Evolutionary conservation across 257 asterid species (phyloP), one percentile per base, ranked within the genome.

Genomic region (Haberlea rhodopensis): DNA sequence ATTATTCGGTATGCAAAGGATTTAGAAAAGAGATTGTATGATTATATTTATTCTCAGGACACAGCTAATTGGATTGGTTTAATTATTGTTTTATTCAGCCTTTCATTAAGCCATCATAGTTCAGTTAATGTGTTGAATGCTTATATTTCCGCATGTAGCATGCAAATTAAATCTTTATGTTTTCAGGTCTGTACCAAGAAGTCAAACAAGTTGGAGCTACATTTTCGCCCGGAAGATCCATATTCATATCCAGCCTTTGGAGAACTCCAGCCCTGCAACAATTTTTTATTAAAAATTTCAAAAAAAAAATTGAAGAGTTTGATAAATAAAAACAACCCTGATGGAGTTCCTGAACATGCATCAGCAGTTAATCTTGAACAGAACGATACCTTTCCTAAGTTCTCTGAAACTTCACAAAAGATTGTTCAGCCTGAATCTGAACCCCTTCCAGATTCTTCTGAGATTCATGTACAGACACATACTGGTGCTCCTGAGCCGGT

Each of bases 221-320:
- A 71, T 72, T 92, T 92, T 72, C 96, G 99, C 29, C 95, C 99
- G 45, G 99, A 90, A 81, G 99, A 92, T 81, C 97, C 97, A 16
- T 89, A 84, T 75, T 87, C 95, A 55, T 96, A 92, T 77, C 97
- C 97, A 21, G 85, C 84, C 29, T 81, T 84, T 32, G 99, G 96
- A 63, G 85, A 83, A 66, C 95, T 76, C 58, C 78, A 63, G 59
- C 71, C 80, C 21, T 81, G 95, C 79, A 83, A 72, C 69, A 80
- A 76, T 58, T 87, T 80, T 74, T 71, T 92, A 59, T 69, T 89
- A 76, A 89, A 79, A 78, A 75, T 92, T 65, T 75, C 91, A 62
- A 89, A 74, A 73, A 80, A 56, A 75, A 87, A 73, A 75, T 63
- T 70, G 13, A 73, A 73, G 64, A 70, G 74, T 63, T 52, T n/a